Conservation (phyloP, 805 yeast species). For the Candida insectorum region DNA sequence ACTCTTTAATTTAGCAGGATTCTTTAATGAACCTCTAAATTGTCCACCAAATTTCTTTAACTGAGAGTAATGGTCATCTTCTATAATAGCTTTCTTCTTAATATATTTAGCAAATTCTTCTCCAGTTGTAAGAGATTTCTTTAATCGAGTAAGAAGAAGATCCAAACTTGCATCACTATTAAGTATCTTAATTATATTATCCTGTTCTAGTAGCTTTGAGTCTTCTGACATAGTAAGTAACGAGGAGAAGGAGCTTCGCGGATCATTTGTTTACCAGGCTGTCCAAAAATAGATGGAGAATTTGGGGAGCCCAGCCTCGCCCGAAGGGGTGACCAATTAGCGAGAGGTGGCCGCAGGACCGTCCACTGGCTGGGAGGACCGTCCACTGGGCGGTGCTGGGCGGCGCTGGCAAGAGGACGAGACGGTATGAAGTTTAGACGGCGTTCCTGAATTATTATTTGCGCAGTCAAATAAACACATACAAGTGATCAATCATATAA, state of each 20-base stretch:
- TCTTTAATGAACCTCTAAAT: constrained; percentile 47
- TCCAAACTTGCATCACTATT: constrained; percentile 77
- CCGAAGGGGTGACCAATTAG: too few relatives aligned
- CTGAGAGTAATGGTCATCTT: constrained; percentile 75
- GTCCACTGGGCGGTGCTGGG: too few relatives aligned
- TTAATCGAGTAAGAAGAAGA: constrained; percentile 65
- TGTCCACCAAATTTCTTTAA: constrained; percentile 66
- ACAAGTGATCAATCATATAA: too few relatives aligned
- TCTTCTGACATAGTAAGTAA: constrained; percentile 7
- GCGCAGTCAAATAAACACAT: too few relatives aligned
- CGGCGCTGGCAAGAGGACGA: too few relatives aligned
- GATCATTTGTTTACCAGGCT: neutral
- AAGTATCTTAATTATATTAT: constrained; percentile 47
- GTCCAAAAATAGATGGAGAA: too few relatives aligned
- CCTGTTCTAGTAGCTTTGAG: constrained; percentile 10
- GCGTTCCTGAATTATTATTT: too few relatives aligned
- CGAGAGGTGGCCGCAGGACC: too few relatives aligned
- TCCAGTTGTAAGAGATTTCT: constrained; percentile 75
- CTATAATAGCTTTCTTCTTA: constrained; percentile 72
- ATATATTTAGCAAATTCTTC: constrained; percentile 82
- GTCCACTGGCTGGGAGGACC: too few relatives aligned
- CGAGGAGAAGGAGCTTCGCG: neutral
- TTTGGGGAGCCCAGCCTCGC: too few relatives aligned
- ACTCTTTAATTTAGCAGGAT: constrained; percentile 42
- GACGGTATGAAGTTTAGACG: too few relatives aligned